Evolutionary conservation across 495 filamentous ascomycete species (phyloP), one percentile per base, ranked within the genome.

Genomic region (Monascus purpureus): DNA sequence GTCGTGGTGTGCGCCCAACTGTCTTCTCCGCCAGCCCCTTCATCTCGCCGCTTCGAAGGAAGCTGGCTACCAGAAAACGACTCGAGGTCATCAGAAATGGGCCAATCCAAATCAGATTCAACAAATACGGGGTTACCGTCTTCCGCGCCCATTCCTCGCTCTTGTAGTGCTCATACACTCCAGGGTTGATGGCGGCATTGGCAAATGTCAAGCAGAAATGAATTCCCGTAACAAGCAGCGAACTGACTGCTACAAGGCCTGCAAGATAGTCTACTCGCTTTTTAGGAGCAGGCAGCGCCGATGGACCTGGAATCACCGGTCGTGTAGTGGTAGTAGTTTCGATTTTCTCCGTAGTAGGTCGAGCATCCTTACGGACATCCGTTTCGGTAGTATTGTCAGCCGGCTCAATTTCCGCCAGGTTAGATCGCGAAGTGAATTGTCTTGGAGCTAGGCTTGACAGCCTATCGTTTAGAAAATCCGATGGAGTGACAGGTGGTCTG

Each of bases 51-150:
- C 37, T 45, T 12, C 39, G 41, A 2, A 63, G 47, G 37, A 55
- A 63, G 16, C 41, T 45, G 7, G 37, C 31, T 14, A 46, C 42
- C 4, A 61, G 36, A 39, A 63, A 63, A 26, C 58, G 54, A 1
- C 53, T 57, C 3, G 58, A 60, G 6, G 49, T 61, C 17, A 49
- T 61, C 35, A 63, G 46, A 38, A 63, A 63, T 23, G 52, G 47
- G 5, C 58, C 57, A 15, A 63, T 41, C 49, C 50, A 61, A 29
- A 55, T 47, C 8, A 47, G 47, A 29, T 61, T 54, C 25, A 61
- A 42, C n/a, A 61, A 38, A 40, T 50, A 61, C 2, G 57, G 44
- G 8, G 46, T 40, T 15, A 59, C 38, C 15, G 44, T 50, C 23
- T 50, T 45, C 18, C 43, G 34, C 2, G 43, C 57, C 45, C 54